Evolutionary conservation across 306 rosid species (phyloP).

Genomic region (Quercus alba): DNA sequence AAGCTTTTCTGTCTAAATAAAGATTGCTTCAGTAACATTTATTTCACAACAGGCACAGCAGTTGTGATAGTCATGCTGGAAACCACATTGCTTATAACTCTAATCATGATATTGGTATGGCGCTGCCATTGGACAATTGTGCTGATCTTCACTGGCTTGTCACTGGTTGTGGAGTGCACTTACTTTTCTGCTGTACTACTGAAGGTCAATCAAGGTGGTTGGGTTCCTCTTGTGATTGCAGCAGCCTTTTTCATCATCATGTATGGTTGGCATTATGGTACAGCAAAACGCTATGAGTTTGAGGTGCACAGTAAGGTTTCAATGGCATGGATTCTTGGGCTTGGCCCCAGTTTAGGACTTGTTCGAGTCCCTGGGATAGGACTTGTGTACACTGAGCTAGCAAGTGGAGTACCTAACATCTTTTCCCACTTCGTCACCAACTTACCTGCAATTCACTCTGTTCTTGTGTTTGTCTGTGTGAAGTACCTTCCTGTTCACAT

Average conservation of each 20-base stretch:
- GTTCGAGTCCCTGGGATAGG: slow-evolving; percentile 98
- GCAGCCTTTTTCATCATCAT: slow-evolving; percentile 69
- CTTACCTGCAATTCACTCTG: slow-evolving; percentile 93
- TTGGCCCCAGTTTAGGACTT: slow-evolving; percentile 92
- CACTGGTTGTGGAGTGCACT: slow-evolving; percentile 75
- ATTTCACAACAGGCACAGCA: slow-evolving; percentile 73
- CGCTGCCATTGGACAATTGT: slow-evolving; percentile 88
- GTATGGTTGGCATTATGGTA: slow-evolving; percentile 93
- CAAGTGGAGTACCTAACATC: slow-evolving; percentile 93
- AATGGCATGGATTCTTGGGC: slow-evolving; percentile 98
- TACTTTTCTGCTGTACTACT: slow-evolving; percentile 84
- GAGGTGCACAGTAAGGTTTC: slow-evolving; percentile 94
- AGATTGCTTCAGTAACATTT: slow-evolving; percentile 17
- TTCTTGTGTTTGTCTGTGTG: slow-evolving; percentile 86
- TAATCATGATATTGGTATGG: slow-evolving; percentile 94
- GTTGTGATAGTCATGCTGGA: slow-evolving; percentile 87
- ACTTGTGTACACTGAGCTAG: slow-evolving; percentile 92
- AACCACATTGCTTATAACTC: slow-evolving; percentile 77
- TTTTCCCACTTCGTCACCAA: slow-evolving; percentile 98
- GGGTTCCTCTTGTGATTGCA: slow-evolving; percentile 94
- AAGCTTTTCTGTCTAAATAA: background rate
- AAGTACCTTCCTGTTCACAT: slow-evolving; percentile 94
- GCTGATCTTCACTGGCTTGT: slow-evolving; percentile 55
- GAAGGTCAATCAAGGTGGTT: slow-evolving; percentile 88
- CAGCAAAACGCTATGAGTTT: slow-evolving; percentile 72